These are phyloP conservation scores for Scedosporium minutisporum DNA, from an alignment of 2,329 filamentous ascomycete genomes.

Conservation along the genomic window DNA sequence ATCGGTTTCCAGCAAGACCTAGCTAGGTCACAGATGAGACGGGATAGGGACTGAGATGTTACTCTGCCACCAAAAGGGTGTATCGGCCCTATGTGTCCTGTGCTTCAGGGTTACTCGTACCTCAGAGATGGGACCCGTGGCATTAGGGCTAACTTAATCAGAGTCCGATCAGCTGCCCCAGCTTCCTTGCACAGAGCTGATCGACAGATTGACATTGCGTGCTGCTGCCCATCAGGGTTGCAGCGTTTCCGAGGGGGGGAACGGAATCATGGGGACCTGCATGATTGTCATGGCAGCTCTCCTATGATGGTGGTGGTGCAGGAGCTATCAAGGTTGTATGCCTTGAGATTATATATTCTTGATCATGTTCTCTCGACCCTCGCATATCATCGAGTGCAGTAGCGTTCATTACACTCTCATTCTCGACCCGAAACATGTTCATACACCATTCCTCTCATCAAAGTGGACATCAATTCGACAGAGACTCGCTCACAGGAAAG, in stretches of 20 bases:
- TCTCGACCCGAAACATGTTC: background rate
- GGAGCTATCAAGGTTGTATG: background rate
- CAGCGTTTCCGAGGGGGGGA: background rate
- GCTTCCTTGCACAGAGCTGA: background rate
- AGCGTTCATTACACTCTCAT: background rate
- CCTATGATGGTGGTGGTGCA: background rate
- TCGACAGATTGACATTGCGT: background rate
- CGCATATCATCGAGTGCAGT: background rate
- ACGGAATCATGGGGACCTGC: background rate
- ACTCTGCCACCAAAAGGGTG: background rate
- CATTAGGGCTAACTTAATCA: background rate
- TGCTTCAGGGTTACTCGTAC: background rate
- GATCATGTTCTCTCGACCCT: background rate
- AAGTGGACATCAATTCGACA: background rate
- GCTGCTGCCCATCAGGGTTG: background rate
- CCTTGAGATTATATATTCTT: background rate
- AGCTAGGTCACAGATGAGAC: no score
- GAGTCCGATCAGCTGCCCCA: background rate
- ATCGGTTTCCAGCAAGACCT: no score
- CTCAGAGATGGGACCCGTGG: background rate
- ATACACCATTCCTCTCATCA: background rate
- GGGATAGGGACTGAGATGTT: no score
- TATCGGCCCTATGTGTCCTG: background rate
- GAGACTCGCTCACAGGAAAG: background rate
- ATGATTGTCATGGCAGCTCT: background rate